phyloP scores from a whole-genome alignment of 805 yeast species.

The Kluyveromyces dobzhanskii region DNA sequence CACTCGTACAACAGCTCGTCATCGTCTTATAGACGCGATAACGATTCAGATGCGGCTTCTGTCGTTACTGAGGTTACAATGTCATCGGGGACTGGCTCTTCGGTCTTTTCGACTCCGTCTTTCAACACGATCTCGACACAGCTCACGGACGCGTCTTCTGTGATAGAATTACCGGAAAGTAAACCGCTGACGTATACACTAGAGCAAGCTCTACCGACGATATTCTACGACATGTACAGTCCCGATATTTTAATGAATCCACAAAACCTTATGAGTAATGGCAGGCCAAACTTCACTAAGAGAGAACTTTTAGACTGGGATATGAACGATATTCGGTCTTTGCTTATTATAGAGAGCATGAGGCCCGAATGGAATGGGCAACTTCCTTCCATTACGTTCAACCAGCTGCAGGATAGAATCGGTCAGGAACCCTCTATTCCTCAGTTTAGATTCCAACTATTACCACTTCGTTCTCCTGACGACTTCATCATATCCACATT shows the following conservation, averaged over 20 bases:
- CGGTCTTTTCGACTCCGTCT: slow-evolving; percentile 2
- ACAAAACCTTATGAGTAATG: slow-evolving; percentile 36
- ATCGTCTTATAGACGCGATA: not conserved
- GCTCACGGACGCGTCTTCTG: not conserved
- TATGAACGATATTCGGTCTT: slow-evolving; percentile 57
- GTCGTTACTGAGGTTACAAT: not conserved
- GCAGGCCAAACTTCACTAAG: slow-evolving; percentile 55
- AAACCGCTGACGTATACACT: slow-evolving; percentile 25
- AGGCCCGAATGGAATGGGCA: slow-evolving; percentile 49
- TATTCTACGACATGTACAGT: slow-evolving; percentile 48
- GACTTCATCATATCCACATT: slow-evolving; percentile 39
- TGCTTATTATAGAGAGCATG: slow-evolving; percentile 44
- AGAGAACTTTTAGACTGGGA: slow-evolving; percentile 64
- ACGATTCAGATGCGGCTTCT: not conserved
- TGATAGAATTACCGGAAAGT: not conserved
- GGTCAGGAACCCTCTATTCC: slow-evolving; percentile 19
- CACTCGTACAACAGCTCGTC: slow-evolving; percentile 1
- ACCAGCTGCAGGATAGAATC: slow-evolving; percentile 7
- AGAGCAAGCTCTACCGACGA: slow-evolving; percentile 44
- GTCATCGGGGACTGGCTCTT: not conserved
- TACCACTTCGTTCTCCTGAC: slow-evolving; percentile 49
- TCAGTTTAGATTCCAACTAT: slow-evolving; percentile 38
- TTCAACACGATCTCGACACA: not conserved
- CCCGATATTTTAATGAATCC: slow-evolving; percentile 44
- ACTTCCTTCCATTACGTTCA: slow-evolving; percentile 36